Evolutionary conservation across 306 rosid species (phyloP), one percentile per base, ranked within the genome.

Genomic region (Dryas drummondii): DNA sequence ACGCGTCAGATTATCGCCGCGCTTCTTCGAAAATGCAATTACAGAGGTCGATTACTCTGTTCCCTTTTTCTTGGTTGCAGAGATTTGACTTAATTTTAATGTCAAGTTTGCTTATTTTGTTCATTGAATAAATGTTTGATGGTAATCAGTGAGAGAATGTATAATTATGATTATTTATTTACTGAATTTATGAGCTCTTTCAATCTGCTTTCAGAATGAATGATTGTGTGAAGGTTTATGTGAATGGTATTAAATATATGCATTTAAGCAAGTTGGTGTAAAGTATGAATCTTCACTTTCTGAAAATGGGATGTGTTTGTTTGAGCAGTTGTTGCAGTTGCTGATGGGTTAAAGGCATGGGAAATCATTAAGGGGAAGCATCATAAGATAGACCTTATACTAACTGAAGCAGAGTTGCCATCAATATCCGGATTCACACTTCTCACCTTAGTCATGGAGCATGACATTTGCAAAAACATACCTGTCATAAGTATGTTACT

Each of bases 301-400:
- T 65, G 27, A 44, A 12, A 19, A 4, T 14, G 13, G 44, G 50
- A n/a, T 59, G 17, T 61, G 68, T 70, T 61, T 81, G 74, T 66
- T 27, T 4, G 44, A 69, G 82, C 86, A 92, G 97, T 92, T 81
- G 79, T 71, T 68, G 85, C 91, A 6, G 97, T 87, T 78, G 10
- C 91, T 17, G 88, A 92, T 75, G 96, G 93, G 81, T 71, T 84
- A 54, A 82, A 80, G 78, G 97, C 97, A 41, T 92, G 97, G 96
- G 91, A 92, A 82, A 83, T 67, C 10, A 76, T 90, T 74, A 84
- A 84, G 83, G 84, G 32, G 77, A 85, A 85, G 68, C 85, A 88
- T 67, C 66, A 62, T 40, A 86, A 86, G 46, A 74, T 92, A 50
- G 91, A 92, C 80, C 84, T 90, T 49, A 82, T 90, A 69, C 76